Base-by-base conservation (phyloP, 164 flowering plant species). In the Sedum album region DNA sequence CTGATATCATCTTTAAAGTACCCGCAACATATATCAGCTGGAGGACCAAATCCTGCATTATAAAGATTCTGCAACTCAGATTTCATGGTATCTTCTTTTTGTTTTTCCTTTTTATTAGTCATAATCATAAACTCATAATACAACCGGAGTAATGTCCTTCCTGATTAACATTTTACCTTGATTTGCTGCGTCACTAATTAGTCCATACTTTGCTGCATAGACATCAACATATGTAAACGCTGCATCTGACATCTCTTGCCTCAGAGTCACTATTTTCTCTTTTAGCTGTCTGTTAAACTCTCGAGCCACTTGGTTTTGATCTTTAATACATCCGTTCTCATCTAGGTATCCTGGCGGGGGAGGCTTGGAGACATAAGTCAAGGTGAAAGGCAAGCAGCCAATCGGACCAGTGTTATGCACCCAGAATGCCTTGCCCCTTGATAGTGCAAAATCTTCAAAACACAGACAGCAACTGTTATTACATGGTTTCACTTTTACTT, bases 251-350 rank as follows among this genome's bases (percentile, higher is more conserved):
- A 68, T 49, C 49, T 60, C 35, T 11, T 13, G 33, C 30, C 64
- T 35, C 13, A 57, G 71, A 18, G 20, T 14, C 35, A 38, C 14
- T 39, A 68, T 62, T 57, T 28, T 57, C 7, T 53, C 71, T 38
- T 57, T 68, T 6, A 68, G 65, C 65, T 68, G 71, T 28, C 35
- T 68, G 44, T 68, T 60, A 31, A 53, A 68, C n/a, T 53, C 53
- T 10, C 35, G 41, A 28, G 71, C 71, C 13, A 57, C 33, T 36
- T 38, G 33, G 28, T 68, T 68, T 36, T 68, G 65, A 11, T 36
- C 42, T 44, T 23, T 57, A 21, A 68, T 39, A 31, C 71, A 68
- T 4, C 70, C 70, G 6, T 55, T 23, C 31, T 68, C 63, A 28
- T 68, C 70, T 10, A 68, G 65, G 41, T 68, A 51, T 6, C 70